Percentiles rank a stretch among this genome's conserved stretches.
Conservation (phyloP, 116 monocot species). For the Posidonia oceanica region DNA sequence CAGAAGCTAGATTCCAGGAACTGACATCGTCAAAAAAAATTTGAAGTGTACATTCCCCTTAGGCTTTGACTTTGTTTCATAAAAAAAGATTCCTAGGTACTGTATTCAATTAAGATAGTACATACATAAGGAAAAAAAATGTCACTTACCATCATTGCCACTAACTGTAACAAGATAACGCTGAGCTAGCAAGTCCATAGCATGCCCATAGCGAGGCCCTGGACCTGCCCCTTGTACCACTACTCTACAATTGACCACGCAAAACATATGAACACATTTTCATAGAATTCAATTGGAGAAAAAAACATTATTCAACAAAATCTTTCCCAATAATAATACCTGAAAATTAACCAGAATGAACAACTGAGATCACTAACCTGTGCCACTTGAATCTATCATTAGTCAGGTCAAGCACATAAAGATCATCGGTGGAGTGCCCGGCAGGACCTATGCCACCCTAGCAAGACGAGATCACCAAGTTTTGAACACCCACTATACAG, state of each 20-base stretch:
- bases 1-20: too few relatives aligned
- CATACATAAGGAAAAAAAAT: not conserved
- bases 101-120: not conserved
- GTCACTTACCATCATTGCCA: conserved; percentile 81
- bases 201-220: conserved; percentile 97
- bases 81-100: not conserved
- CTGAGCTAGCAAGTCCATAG: conserved; percentile 90
- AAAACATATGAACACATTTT: not conserved
- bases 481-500: not conserved
- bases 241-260: conserved; percentile 34
- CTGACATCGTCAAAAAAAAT: too few relatives aligned
- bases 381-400: conserved; percentile 96
- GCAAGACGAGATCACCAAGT: conserved; percentile 8
- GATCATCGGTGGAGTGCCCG: conserved; percentile 92
- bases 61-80: too few relatives aligned
- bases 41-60: too few relatives aligned
- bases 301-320: not conserved
- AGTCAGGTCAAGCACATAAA: conserved; percentile 87
- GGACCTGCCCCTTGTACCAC: conserved; percentile 92
- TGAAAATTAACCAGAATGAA: not conserved
- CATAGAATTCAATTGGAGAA: too few relatives aligned
- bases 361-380: conserved; percentile 30
- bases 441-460: conserved; percentile 94
- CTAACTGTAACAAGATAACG: conserved; percentile 87
- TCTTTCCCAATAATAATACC: not conserved